Evolutionary conservation across 140 eudicot species (phyloP).

Genomic region (Senecio squalidus): DNA sequence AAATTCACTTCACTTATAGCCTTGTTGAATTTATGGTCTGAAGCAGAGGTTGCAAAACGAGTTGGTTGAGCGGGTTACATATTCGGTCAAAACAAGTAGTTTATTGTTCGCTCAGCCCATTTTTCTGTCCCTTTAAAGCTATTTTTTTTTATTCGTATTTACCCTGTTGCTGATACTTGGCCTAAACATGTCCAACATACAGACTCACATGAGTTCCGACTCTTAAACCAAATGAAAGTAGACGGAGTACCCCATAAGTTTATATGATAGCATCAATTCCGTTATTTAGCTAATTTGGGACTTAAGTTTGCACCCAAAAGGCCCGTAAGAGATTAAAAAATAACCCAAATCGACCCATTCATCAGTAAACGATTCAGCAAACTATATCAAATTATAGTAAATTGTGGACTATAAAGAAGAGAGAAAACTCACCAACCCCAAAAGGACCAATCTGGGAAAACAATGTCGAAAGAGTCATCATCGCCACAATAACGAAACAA

Average conservation of each 20-base stretch:
- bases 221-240: too few species aligned
- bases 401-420: not conserved
- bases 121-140: too few species aligned
- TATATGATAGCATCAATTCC: too few species aligned
- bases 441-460: constrained; percentile 62
- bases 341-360: not conserved
- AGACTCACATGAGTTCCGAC: too few species aligned
- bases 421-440: constrained; percentile 57
- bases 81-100: not conserved
- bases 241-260: too few species aligned
- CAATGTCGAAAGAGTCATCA: constrained; percentile 39
- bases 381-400: too few species aligned
- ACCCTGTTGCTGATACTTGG: too few species aligned
- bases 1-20: not conserved
- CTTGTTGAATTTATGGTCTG: not conserved
- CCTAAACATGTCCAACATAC: too few species aligned
- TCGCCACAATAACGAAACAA: constrained; percentile 56
- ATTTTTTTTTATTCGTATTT: too few species aligned
- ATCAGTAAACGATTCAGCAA: not conserved
- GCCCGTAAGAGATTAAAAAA: not conserved
- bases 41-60: not conserved
- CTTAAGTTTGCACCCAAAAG: too few species aligned
- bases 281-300: too few species aligned
- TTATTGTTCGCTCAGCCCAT: too few species aligned
- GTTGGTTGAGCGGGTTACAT: not conserved